Percentiles rank a stretch among this genome's conserved stretches.
These are phyloP conservation scores for Proteromonas lacertae DNA, from an alignment of 352 stramenopile genomes.

Conservation along the genomic window DNA sequence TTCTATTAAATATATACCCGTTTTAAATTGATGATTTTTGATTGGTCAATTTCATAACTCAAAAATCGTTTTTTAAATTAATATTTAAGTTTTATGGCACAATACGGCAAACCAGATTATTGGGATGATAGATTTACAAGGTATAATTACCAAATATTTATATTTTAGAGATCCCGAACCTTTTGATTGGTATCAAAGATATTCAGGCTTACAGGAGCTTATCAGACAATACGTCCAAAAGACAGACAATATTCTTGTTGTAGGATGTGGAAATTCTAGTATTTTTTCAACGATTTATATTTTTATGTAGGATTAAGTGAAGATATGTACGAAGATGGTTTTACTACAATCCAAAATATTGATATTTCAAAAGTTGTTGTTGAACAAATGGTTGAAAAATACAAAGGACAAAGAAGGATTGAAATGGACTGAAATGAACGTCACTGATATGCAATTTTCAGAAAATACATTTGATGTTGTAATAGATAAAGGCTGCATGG, in stretches of 20 bases:
- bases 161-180: slow-evolving; percentile 11
- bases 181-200: slow-evolving; percentile 18
- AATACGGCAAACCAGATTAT: slow-evolving; percentile 59
- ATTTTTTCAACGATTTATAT: no score
- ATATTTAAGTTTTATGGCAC: slow-evolving; percentile 19
- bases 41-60: no score
- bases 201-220: slow-evolving; percentile 15
- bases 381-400: slow-evolving; percentile 45
- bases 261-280: slow-evolving; percentile 59
- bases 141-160: slow-evolving; percentile 10
- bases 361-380: slow-evolving; percentile 66
- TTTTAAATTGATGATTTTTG: no score
- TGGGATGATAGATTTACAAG: slow-evolving; percentile 74
- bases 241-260: slow-evolving; percentile 56
- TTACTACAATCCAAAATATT: slow-evolving; percentile 67
- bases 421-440: slow-evolving; percentile 74
- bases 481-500: slow-evolving; percentile 70
- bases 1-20: no score
- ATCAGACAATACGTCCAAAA: slow-evolving; percentile 48
- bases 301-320: no score
- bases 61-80: no score
- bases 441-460: slow-evolving; percentile 53
- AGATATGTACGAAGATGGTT: slow-evolving; percentile 74
- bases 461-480: slow-evolving; percentile 69
- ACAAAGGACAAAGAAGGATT: slow-evolving; percentile 42